Evolutionary conservation across 306 rosid species (phyloP).

Genomic region (Potentilla sterilis): DNA sequence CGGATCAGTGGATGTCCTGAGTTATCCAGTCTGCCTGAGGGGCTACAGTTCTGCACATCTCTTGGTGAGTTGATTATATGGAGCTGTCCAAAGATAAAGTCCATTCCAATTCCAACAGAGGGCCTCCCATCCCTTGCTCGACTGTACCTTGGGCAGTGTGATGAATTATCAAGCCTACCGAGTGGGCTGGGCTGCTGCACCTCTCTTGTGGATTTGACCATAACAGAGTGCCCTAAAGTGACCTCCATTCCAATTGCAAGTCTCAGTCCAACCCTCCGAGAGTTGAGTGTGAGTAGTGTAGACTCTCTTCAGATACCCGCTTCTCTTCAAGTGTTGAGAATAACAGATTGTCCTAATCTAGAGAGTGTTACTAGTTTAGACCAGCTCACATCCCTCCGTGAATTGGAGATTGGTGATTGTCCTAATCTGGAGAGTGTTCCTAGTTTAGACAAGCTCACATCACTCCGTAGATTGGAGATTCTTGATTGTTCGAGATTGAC

Average conservation of each 20-base stretch:
- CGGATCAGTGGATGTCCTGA: not conserved
- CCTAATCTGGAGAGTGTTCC: not conserved
- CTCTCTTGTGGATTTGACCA: not conserved
- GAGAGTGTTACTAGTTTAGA: too few relatives aligned
- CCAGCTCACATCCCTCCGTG: too few relatives aligned
- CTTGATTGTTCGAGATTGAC: rapidly evolving
- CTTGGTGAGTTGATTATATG: not conserved
- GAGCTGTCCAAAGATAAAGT: rapidly evolving
- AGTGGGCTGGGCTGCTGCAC: not conserved
- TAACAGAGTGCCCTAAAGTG: not conserved
- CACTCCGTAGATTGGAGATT: not conserved
- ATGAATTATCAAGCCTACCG: not conserved
- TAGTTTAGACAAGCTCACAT: not conserved
- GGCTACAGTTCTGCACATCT: not conserved
- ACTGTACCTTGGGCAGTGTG: rapidly evolving
- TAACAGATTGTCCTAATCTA: too few relatives aligned
- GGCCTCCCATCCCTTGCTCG: not conserved
- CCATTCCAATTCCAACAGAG: not conserved
- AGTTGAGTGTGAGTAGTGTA: too few relatives aligned
- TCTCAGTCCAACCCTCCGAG: not conserved
- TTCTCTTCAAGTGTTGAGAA: not conserved
- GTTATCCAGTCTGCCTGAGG: not conserved
- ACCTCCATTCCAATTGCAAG: not conserved
- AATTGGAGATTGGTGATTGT: not conserved
- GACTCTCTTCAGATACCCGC: not conserved